A percentile compares a stretch with the other conserved stretches of the same genome.
Conservation (phyloP, 257 asterid genomes). For the Solanum virginianum region DNA sequence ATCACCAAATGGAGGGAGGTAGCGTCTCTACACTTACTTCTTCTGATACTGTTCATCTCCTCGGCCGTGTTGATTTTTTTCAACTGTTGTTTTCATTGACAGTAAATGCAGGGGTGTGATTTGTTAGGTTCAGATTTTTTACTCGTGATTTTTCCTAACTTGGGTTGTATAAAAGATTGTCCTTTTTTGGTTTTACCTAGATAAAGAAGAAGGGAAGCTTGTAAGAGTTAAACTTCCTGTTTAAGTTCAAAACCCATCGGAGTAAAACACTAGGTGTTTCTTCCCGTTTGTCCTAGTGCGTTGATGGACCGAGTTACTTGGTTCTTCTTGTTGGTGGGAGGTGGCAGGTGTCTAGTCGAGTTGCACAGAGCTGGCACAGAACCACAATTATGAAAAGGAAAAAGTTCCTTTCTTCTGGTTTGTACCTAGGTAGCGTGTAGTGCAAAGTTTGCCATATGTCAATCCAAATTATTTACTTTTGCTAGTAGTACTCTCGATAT, state of each 20-base stretch:
- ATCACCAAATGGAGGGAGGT: constrained; percentile 99
- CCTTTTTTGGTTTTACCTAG: neutral
- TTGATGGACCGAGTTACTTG: neutral
- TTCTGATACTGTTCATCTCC: constrained; percentile 91
- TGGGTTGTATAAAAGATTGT: neutral
- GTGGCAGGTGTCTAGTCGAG: neutral
- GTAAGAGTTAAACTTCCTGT: neutral
- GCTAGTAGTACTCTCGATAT: neutral
- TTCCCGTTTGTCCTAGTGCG: neutral
- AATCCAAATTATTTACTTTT: neutral
- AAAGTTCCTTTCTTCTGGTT: neutral
- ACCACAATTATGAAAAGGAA: neutral
- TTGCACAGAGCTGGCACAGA: neutral
- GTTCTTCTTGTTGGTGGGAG: neutral
- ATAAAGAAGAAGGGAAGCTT: neutral
- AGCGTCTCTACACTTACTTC: constrained; percentile 73
- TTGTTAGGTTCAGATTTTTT: neutral
- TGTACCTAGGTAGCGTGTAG: neutral
- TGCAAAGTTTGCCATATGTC: neutral
- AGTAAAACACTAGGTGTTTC: neutral
- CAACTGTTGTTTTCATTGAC: neutral
- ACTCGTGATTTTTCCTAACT: neutral
- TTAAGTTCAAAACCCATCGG: neutral
- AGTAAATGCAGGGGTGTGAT: neutral
- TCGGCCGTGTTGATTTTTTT: neutral